Conservation (phyloP, 2,329 filamentous ascomycete species). For the Samsoniella hepiali region DNA sequence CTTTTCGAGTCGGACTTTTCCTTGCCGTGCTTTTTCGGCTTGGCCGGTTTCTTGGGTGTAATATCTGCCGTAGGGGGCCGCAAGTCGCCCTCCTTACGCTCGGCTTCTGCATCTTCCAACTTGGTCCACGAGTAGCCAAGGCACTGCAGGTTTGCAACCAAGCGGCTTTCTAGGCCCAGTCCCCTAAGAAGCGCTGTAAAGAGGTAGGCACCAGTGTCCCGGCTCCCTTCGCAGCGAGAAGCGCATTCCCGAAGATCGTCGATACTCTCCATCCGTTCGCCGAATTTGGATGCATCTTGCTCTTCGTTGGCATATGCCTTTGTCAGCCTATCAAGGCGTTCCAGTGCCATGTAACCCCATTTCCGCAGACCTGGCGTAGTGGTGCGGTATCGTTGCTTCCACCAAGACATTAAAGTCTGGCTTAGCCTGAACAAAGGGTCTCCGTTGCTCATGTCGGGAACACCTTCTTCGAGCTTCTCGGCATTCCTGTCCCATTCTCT, state of each 20-base stretch:
- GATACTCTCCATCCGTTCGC: constrained; percentile 68
- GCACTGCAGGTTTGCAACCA: constrained; percentile 82
- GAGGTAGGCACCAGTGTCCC: constrained; percentile 83
- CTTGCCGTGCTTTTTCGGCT: constrained; percentile 12
- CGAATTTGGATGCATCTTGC: constrained; percentile 63
- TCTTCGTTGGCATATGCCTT: constrained; percentile 64
- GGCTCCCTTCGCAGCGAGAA: constrained; percentile 69
- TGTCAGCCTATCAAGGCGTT: constrained; percentile 69
- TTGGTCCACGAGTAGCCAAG: constrained; percentile 90
- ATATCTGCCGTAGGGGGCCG: constrained; percentile 23
- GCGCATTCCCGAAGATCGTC: constrained; percentile 68
- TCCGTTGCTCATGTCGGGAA: constrained; percentile 74
- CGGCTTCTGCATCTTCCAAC: constrained; percentile 67
- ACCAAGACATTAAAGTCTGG: constrained; percentile 75
- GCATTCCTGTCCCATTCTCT: constrained; percentile 72
- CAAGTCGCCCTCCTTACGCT: constrained; percentile 26
- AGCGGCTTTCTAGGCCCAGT: constrained; percentile 74
- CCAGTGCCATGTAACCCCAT: constrained; percentile 78
- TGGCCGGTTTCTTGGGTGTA: constrained; percentile 24
- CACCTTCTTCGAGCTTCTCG: constrained; percentile 64
- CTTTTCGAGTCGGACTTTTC: constrained; percentile 21
- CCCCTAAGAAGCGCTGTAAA: constrained; percentile 83
- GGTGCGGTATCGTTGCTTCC: constrained; percentile 79
- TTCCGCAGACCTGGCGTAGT: constrained; percentile 82
- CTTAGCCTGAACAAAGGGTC: constrained; percentile 78